Evolutionary conservation across 2,329 filamentous ascomycete species (phyloP).

Genomic region (Cladosporium colombiae): DNA sequence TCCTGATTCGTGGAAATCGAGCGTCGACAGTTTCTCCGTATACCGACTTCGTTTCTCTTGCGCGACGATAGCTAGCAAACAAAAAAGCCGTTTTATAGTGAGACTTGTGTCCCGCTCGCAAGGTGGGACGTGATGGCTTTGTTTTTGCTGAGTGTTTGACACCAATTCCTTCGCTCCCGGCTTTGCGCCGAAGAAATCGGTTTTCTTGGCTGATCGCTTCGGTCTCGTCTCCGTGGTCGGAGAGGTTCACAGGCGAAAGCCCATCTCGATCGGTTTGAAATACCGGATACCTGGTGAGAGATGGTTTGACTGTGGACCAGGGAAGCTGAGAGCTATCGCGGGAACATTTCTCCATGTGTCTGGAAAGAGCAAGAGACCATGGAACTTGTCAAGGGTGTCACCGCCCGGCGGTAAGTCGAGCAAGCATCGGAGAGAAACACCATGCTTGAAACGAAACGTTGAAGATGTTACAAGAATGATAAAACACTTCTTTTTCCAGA

Average conservation of each 20-base stretch:
- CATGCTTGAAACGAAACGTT: neutral
- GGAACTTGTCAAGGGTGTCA: neutral
- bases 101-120: neutral
- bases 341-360: neutral
- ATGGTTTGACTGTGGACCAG: neutral
- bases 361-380: neutral
- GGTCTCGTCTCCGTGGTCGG: neutral
- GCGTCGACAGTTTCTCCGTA: neutral
- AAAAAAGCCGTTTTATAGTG: neutral
- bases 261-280: neutral
- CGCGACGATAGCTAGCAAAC: neutral
- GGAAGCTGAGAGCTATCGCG: neutral
- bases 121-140: neutral
- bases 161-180: conserved; percentile 3
- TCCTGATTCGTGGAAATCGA: neutral
- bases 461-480: neutral
- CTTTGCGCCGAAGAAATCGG: neutral
- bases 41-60: neutral
- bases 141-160: neutral
- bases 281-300: neutral
- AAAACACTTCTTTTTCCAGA: neutral
- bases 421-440: neutral
- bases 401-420: neutral
- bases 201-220: neutral
- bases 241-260: neutral